These are phyloP conservation scores for Aristolochia fimbriata DNA, from an alignment of 164 flowering plant genomes.

Conservation along the genomic window DNA sequence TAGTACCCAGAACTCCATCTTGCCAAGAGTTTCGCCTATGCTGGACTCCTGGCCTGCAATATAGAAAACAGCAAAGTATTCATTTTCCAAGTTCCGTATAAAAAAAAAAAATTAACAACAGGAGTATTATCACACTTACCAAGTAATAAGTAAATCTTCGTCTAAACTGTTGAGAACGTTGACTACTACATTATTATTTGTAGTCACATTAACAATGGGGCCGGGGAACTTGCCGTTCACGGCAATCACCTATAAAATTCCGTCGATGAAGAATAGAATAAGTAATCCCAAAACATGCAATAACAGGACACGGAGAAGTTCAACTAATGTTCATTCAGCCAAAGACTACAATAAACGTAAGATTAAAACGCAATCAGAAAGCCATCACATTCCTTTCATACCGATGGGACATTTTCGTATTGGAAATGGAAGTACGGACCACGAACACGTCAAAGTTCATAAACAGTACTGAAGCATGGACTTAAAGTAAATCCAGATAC, in stretches of 20 bases:
- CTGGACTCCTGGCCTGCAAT: constrained; percentile 72
- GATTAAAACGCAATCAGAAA: too few relatives aligned
- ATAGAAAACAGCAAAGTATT: neutral
- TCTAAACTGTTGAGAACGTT: constrained; percentile 78
- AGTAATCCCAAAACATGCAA: neutral
- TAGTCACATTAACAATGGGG: constrained; percentile 72
- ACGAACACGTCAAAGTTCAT: too few relatives aligned
- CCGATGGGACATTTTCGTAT: too few relatives aligned
- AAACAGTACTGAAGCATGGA: too few relatives aligned
- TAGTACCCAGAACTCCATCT: constrained; percentile 92
- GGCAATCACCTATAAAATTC: constrained; percentile 67
- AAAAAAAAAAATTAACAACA: too few relatives aligned
- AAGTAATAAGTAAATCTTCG: constrained; percentile 64
- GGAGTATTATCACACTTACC: constrained; percentile 30
- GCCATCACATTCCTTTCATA: too few relatives aligned
- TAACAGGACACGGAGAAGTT: neutral
- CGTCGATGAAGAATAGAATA: neutral
- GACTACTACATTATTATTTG: constrained; percentile 68
- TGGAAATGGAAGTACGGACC: too few relatives aligned
- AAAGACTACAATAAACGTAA: too few relatives aligned
- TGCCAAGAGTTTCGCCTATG: constrained; percentile 85
- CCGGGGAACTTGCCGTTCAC: constrained; percentile 83
- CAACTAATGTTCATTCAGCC: neutral
- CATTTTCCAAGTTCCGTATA: too few relatives aligned
- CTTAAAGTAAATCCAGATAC: too few relatives aligned